Base-by-base conservation (phyloP, 805 yeast genomes). In the Wickerhamiella parazyma region DNA sequence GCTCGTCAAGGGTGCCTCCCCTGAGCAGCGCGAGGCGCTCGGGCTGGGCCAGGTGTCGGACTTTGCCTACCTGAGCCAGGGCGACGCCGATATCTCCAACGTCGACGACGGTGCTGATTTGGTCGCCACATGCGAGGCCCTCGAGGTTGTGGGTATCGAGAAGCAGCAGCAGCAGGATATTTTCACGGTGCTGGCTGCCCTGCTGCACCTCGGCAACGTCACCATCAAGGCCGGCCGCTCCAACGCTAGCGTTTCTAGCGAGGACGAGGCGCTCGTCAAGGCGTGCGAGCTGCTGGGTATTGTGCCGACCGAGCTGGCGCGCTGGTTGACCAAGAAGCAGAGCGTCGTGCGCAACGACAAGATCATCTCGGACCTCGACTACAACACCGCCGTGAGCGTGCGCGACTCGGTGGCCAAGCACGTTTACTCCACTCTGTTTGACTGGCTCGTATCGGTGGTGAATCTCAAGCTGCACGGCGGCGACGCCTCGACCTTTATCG, bases 381-480 rank as follows among this genome's bases (percentile, higher is more conserved):
- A 76, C 59, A 75, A 75, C 54, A 94, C 87, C 59, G 93, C 97
- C 7, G 54, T 75, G 20, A 95, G 87, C 24, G 89, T 95, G 11
- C 76, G 95, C 57, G 97, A 89, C 64, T 91, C 98, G n/a, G 93
- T 89, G 43, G 85, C 97, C 40, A 89, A 89, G 61, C 89, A 80
- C 61, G 80, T 91, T 41, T 89, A 91, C 64, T 77, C 96, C 2
- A 82, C 94, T 2, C 65, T 91, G 48, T 89, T 89, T 54, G 97
- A 89, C 58, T 89, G 98, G 98, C 73, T 89, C 47, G 97, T 87
- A 19, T 77, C 73, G 40, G 78, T 77, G 52, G 82, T 86, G 50
- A 89, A 89, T 61, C 61, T 71, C 18, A 94, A 85, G 56, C 71
- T 89, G 55, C 38, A 38, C 21, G 43, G 44, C n/a, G 51, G 49